A percentile compares a stretch with the other conserved stretches of the same genome.
These are phyloP conservation scores for Candida ipomoeae DNA, from an alignment of 805 yeast species.

Conservation along the genomic window DNA sequence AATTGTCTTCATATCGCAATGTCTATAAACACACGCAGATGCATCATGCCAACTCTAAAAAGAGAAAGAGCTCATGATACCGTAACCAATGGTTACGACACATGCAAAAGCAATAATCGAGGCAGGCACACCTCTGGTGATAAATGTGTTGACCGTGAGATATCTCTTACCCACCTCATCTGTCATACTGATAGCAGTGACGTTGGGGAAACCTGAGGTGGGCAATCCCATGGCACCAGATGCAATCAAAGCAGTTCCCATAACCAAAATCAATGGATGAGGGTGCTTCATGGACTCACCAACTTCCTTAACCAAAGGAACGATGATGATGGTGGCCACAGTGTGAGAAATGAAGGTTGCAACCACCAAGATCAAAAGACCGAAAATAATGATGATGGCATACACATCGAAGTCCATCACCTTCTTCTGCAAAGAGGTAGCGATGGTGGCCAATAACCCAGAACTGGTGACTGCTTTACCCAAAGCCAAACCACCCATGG, in stretches of 20 bases:
- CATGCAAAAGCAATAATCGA: conserved; percentile 34
- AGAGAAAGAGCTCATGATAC: conserved; percentile 28
- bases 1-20: neutral
- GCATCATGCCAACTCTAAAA: conserved; percentile 1
- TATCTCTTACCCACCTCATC: conserved; percentile 40
- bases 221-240: conserved; percentile 46
- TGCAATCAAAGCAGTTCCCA: conserved; percentile 40
- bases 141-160: conserved; percentile 38
- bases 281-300: conserved; percentile 35
- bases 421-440: conserved; percentile 57
- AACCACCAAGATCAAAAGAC: conserved; percentile 36
- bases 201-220: conserved; percentile 43
- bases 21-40: neutral
- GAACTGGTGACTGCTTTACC: conserved; percentile 95
- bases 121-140: conserved; percentile 41
- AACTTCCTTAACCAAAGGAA: conserved; percentile 40
- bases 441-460: conserved; percentile 78
- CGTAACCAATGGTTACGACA: conserved; percentile 38
- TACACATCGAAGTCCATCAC: conserved; percentile 70
- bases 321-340: conserved; percentile 40
- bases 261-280: conserved; percentile 37
- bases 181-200: conserved; percentile 41
- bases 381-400: conserved; percentile 68
- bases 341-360: conserved; percentile 45
- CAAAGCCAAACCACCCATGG: conserved; percentile 96